A percentile compares a stretch with the other conserved stretches of the same genome.
Evolutionary conservation across 257 asterid genomes (phyloP).

Genomic region (Ophiorrhiza pumila): DNA sequence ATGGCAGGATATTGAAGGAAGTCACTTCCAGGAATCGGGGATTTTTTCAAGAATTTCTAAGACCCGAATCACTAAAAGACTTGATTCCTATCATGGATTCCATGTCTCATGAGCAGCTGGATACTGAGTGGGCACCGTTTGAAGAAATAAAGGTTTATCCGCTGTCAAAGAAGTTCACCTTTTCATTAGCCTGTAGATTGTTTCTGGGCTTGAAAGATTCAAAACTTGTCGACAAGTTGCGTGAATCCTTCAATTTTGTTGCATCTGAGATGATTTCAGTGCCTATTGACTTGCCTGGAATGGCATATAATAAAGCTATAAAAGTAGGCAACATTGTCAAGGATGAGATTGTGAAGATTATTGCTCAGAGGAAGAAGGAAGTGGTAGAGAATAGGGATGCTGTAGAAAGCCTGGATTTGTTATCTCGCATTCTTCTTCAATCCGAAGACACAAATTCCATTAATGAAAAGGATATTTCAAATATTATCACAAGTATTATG

Average conservation of each 20-base stretch:
- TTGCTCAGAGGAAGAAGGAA: slow-evolving; percentile 48
- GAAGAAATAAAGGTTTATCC: slow-evolving; percentile 4
- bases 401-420: slow-evolving; percentile 33
- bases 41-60: slow-evolving; percentile 40
- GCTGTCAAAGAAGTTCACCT: slow-evolving; percentile 41
- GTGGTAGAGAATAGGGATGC: slow-evolving; percentile 28
- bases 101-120: slow-evolving; percentile 41
- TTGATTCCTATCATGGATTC: slow-evolving; percentile 45
- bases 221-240: slow-evolving; percentile 25
- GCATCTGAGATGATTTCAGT: slow-evolving; percentile 41
- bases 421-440: slow-evolving; percentile 44
- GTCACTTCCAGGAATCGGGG: slow-evolving; percentile 37
- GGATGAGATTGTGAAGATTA: slow-evolving; percentile 45
- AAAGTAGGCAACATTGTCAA: slow-evolving; percentile 44
- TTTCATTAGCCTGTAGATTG: slow-evolving; percentile 42
- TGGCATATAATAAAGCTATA: slow-evolving; percentile 46
- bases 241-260: slow-evolving; percentile 39
- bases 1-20: slow-evolving; percentile 36
- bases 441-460: slow-evolving; percentile 38
- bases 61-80: slow-evolving; percentile 42
- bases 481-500: slow-evolving; percentile 35
- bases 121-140: neutral
- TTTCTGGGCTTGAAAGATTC: slow-evolving; percentile 37
- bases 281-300: slow-evolving; percentile 53
- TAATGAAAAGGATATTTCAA: slow-evolving; percentile 51